These are phyloP conservation scores for Metarhizium robertsii DNA, from an alignment of 2,329 filamentous ascomycete species.

Conservation along the genomic window DNA sequence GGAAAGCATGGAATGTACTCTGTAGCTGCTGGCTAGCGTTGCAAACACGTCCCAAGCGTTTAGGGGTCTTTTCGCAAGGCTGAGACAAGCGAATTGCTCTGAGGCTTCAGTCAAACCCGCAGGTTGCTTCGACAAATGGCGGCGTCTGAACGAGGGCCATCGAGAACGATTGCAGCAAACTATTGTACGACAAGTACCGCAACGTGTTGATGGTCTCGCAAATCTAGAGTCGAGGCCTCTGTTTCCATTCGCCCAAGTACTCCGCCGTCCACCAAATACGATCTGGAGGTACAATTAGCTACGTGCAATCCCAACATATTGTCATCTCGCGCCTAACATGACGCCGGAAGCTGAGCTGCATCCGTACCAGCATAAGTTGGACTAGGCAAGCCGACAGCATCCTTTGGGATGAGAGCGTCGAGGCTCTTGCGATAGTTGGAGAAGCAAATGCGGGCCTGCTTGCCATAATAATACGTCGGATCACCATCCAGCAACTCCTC, in stretches of 20 bases:
- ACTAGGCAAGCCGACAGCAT: not conserved
- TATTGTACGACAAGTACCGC: not conserved
- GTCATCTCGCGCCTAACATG: not conserved
- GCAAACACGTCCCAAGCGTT: not conserved
- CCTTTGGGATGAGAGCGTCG: not conserved
- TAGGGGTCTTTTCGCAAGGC: not conserved
- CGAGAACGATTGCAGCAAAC: not conserved
- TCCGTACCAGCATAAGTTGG: not conserved
- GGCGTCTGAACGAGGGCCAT: not conserved
- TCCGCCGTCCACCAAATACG: not conserved
- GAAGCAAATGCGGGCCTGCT: not conserved
- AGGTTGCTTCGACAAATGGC: not conserved
- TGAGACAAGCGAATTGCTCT: not conserved
- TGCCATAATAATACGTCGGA: not conserved
- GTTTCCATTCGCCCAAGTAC: too few relatives aligned
- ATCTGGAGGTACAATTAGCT: not conserved
- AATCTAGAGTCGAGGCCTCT: too few relatives aligned
- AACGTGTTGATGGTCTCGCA: not conserved
- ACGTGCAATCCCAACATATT: not conserved
- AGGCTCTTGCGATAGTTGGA: not conserved
- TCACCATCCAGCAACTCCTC: not conserved
- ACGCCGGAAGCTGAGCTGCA: not conserved
- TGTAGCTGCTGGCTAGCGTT: not conserved
- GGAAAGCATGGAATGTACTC: not conserved
- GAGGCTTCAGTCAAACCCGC: not conserved